A percentile compares a stretch with the other conserved stretches of the same genome.
These are phyloP conservation scores for Xylariaceae sp. DNA, from an alignment of 2,329 filamentous ascomycete genomes.

Conservation along the genomic window DNA sequence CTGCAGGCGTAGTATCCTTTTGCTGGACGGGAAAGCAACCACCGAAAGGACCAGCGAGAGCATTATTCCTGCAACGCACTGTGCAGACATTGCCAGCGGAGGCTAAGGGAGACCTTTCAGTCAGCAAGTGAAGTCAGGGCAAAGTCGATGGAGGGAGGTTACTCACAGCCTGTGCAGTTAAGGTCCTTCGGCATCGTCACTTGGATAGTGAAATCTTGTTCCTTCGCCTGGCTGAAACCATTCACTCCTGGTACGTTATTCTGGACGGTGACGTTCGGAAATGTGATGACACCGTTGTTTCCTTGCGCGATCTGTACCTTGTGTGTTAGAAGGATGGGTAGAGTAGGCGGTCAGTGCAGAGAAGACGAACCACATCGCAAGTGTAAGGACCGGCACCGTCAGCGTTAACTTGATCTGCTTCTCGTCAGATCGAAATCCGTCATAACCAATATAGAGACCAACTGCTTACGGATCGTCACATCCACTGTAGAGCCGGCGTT, in stretches of 20 bases:
- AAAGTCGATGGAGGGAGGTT: background rate
- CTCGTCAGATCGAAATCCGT: conserved; percentile 8
- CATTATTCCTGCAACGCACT: conserved; percentile 65
- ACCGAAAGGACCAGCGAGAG: conserved; percentile 62
- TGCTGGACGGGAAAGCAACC: conserved; percentile 66
- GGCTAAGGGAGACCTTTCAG: conserved; percentile 38
- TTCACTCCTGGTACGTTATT: conserved; percentile 67
- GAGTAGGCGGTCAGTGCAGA: conserved; percentile 37
- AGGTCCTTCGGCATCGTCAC: conserved; percentile 59
- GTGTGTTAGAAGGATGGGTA: conserved; percentile 13
- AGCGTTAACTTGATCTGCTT: conserved; percentile 57
- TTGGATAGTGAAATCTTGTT: conserved; percentile 62
- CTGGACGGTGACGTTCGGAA: conserved; percentile 57
- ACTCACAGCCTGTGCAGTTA: conserved; percentile 58
- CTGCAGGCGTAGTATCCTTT: conserved; percentile 49
- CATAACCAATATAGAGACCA: background rate
- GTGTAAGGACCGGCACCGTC: conserved; percentile 62
- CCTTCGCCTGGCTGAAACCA: conserved; percentile 63
- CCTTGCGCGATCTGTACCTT: conserved; percentile 23
- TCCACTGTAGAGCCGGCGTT: conserved; percentile 51
- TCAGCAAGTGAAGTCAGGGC: background rate
- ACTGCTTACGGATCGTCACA: conserved; percentile 50
- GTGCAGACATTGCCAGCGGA: conserved; percentile 66
- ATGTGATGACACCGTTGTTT: conserved; percentile 49
- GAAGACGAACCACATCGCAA: conserved; percentile 49